Base-by-base conservation (phyloP, 345 rosid species). In the Kandelia obovata region DNA sequence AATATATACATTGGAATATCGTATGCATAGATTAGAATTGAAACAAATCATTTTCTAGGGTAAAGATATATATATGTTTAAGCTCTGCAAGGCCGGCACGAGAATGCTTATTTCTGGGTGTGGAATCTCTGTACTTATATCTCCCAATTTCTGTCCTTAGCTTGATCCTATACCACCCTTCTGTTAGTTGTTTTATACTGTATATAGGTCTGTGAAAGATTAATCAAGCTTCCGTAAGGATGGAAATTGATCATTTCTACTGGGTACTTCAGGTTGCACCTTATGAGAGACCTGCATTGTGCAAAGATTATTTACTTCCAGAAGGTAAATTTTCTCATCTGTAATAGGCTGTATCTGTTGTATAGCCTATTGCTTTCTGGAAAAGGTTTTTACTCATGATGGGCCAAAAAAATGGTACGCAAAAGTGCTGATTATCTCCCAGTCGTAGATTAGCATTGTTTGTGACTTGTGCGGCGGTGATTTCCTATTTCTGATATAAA, bases 261-360 rank as follows among this genome's bases (percentile, higher is more conserved):
- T 69, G 23, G 20, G 20, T 67, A 77, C 59, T 75, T 20, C 85
- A 92, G 96, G 87, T 84, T 71, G 83, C 96, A 21, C 96, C 97
- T 27, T 92, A 92, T 62, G 97, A 92, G 85, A 89, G 97, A 75
- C 97, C 96, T 43, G 94, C 97, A 26, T 79, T 92, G 73, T 88
- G 92, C 87, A 92, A 92, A 84, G 96, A 96, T 26, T 92, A 82
- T 80, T 63, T 89, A 71, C 85, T 92, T 70, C 94, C 96, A 23
- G 97, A 84, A 87, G 86, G 97, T 88, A 68, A 75, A 51, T 6
- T 30, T 66, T 70, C 65, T 65, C 37, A 31, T 62, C 62, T 35
- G 52, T 43, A 34, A 28, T 46, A 6, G 31, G 39, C 53, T 69
- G 9, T 32, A 1, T 57, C 51, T 53, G 64, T 60, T 17, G 15